phyloP scores from a whole-genome alignment of 1,284 basidiomycete genomes.

The Abortiporus biennis region DNA sequence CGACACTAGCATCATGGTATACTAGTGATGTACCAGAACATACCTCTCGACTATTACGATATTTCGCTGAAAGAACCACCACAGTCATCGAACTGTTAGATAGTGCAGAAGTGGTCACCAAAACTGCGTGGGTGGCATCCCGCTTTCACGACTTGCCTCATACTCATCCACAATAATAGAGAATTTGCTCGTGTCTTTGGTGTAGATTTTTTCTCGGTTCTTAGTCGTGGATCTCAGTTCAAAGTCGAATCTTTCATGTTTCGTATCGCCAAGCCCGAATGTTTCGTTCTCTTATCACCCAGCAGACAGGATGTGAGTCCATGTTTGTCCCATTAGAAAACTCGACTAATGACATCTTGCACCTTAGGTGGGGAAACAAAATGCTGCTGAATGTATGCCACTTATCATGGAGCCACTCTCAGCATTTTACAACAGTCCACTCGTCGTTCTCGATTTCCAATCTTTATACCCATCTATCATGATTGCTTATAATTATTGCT shows the following conservation, averaged over 20 bases:
- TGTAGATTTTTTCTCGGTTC: constrained; percentile 94
- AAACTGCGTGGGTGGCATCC: constrained; percentile 67
- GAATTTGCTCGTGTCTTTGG: constrained; percentile 97
- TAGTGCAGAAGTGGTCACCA: constrained; percentile 75
- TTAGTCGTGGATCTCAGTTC: constrained; percentile 93
- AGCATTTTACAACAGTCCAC: constrained; percentile 88
- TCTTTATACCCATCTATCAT: constrained; percentile 95
- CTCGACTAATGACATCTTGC: background rate
- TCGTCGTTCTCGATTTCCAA: constrained; percentile 93
- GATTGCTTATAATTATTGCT: constrained; percentile 98
- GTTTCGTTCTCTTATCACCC: constrained; percentile 83
- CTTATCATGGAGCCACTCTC: constrained; percentile 93
- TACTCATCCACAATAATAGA: constrained; percentile 39
- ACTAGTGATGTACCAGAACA: constrained; percentile 52
- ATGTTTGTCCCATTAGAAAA: background rate
- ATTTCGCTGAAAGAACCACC: constrained; percentile 58
- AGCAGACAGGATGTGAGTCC: constrained; percentile 71
- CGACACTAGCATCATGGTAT: constrained; percentile 73
- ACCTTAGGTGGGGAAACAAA: constrained; percentile 86
- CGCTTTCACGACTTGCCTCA: background rate
- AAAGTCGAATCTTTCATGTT: constrained; percentile 99
- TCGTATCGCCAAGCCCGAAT: constrained; percentile 96
- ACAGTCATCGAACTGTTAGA: constrained; percentile 78
- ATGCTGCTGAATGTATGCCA: constrained; percentile 93
- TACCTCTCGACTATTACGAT: constrained; percentile 48